Evolutionary conservation across 805 yeast genomes (phyloP).

Genomic region (Teunomyces lycoperdinae): DNA sequence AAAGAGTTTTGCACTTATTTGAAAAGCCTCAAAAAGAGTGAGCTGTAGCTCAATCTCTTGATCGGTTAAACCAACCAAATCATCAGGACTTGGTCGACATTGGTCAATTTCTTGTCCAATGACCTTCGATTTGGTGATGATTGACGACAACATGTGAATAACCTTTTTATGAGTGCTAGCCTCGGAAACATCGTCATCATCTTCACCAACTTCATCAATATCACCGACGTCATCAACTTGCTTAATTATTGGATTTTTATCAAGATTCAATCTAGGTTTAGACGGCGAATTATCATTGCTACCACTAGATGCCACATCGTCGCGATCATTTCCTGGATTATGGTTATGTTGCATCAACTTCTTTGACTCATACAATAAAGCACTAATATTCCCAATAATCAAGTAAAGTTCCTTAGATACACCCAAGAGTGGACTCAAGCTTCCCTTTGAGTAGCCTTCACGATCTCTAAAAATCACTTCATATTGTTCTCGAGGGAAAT

Average conservation of each 20-base stretch:
- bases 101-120: conserved; percentile 49
- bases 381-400: conserved; percentile 65
- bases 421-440: conserved; percentile 70
- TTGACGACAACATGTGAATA: conserved; percentile 20
- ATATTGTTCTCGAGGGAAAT: conserved; percentile 62
- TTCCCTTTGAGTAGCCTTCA: conserved; percentile 35
- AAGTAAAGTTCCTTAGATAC: conserved; percentile 66
- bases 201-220: conserved; percentile 4
- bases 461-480: conserved; percentile 45
- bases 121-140: conserved; percentile 29
- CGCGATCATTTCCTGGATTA: neutral
- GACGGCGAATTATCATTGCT: neutral
- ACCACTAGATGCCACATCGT: neutral
- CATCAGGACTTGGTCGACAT: conserved; percentile 51
- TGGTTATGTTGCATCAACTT: conserved; percentile 8
- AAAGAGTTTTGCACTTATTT: conserved; percentile 64
- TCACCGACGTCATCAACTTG: neutral
- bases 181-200: conserved; percentile 19
- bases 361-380: conserved; percentile 51
- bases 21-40: conserved; percentile 69
- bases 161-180: conserved; percentile 22
- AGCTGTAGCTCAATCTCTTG: conserved; percentile 63
- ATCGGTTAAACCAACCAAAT: conserved; percentile 37
- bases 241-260: neutral
- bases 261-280: neutral